Evolutionary conservation across 2,329 filamentous ascomycete species (phyloP).

Genomic region (Nannizziopsis barbatae): DNA sequence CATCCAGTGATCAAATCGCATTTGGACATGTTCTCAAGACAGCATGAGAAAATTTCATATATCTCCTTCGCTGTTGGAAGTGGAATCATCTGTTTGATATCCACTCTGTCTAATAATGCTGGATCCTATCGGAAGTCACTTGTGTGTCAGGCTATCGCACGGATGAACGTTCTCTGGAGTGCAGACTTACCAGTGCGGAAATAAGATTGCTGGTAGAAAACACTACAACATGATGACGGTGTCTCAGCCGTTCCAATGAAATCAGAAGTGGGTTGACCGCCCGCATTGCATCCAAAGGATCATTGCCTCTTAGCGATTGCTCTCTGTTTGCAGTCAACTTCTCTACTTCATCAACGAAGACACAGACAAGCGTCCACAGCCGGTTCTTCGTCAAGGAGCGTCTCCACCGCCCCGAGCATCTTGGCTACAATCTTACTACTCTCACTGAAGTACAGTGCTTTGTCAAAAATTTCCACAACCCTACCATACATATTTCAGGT

Average conservation of each 20-base stretch:
- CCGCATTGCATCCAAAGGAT: conserved; percentile 38
- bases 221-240: conserved; percentile 37
- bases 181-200: conserved; percentile 28
- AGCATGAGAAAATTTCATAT: conserved; percentile 41
- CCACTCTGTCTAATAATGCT: conserved; percentile 41
- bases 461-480: too few relatives aligned
- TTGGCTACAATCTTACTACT: conserved; percentile 36
- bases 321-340: conserved; percentile 38
- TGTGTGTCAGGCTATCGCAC: background rate
- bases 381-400: conserved; percentile 28
- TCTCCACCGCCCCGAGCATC: conserved; percentile 35
- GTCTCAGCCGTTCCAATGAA: conserved; percentile 36
- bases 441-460: conserved; percentile 40
- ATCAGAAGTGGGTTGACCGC: conserved; percentile 43
- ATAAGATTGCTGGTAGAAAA: conserved; percentile 43
- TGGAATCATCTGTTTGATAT: conserved; percentile 38
- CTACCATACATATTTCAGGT: too few relatives aligned
- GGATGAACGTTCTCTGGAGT: background rate
- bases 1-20: conserved; percentile 27
- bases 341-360: conserved; percentile 43
- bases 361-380: conserved; percentile 34
- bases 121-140: conserved; percentile 23
- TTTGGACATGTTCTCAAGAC: conserved; percentile 36
- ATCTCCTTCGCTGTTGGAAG: conserved; percentile 30
- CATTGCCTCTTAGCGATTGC: conserved; percentile 29